Conservation (phyloP, 352 stramenopile species). For the Globisporangium cystogenes region DNA sequence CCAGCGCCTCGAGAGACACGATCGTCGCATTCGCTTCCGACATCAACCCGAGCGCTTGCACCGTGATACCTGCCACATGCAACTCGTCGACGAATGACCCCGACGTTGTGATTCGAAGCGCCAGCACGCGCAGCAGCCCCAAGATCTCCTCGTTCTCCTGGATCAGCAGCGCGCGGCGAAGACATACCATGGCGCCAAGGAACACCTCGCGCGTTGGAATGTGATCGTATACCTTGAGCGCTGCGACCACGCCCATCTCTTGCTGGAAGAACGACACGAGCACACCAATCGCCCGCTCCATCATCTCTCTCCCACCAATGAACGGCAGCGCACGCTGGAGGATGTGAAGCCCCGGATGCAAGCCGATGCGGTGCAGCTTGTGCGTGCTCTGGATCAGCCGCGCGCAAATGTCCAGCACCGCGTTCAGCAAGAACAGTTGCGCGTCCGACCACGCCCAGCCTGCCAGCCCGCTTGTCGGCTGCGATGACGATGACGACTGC, state of each 20-base stretch:
- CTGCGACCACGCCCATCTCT: slow-evolving; percentile 59
- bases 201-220: slow-evolving; percentile 71
- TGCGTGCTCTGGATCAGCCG: slow-evolving; percentile 74
- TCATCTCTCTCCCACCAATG: slow-evolving; percentile 25
- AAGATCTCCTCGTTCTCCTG: slow-evolving; percentile 34
- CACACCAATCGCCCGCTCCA: slow-evolving; percentile 48
- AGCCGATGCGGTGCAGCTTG: slow-evolving; percentile 62
- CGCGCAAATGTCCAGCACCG: slow-evolving; percentile 66
- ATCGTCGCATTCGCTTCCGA: slow-evolving; percentile 52
- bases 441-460: slow-evolving; percentile 42
- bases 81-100: slow-evolving; percentile 70
- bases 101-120: slow-evolving; percentile 67
- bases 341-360: slow-evolving; percentile 66
- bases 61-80: slow-evolving; percentile 32
- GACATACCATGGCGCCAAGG: slow-evolving; percentile 62
- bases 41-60: slow-evolving; percentile 49
- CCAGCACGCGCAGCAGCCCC: slow-evolving; percentile 40
- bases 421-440: slow-evolving; percentile 65
- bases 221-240: slow-evolving; percentile 60
- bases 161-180: slow-evolving; percentile 56
- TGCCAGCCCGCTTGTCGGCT: slow-evolving; percentile 11
- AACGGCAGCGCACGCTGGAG: slow-evolving; percentile 54
- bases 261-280: slow-evolving; percentile 73
- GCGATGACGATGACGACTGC: neutral
- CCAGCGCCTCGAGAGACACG: slow-evolving; percentile 50